Conservation (phyloP, 192 early-diverging fungal genomes). For the Rhizophagus sp. region DNA sequence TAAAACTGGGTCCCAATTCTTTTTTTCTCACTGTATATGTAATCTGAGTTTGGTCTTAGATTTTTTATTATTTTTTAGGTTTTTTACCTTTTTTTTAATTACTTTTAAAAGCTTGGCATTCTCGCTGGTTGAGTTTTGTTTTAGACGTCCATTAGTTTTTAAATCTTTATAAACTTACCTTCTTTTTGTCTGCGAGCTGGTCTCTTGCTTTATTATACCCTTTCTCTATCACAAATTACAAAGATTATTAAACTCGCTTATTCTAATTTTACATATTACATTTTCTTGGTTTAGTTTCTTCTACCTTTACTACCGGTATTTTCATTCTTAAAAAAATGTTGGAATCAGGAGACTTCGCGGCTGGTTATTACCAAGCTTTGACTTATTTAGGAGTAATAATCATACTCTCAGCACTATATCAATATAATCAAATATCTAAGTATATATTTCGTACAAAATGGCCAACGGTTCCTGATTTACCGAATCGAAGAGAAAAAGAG, state of each 20-base stretch:
- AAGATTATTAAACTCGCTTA: neutral
- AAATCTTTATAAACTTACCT: neutral
- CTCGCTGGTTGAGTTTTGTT: conserved; percentile 1
- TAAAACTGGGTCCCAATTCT: too few species aligned
- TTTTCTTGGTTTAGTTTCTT: neutral
- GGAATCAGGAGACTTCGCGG: neutral
- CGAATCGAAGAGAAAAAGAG: neutral
- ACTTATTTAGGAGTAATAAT: neutral
- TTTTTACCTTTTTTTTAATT: neutral
- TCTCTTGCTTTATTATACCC: neutral
- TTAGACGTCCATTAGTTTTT: neutral
- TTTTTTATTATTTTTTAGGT: neutral
- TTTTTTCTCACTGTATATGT: too few species aligned
- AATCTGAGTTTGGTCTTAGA: neutral
- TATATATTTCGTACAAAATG: neutral
- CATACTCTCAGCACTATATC: conserved; percentile 6
- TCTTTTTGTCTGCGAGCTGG: neutral
- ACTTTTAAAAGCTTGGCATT: neutral
- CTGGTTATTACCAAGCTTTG: conserved; percentile 1
- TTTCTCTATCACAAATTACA: neutral
- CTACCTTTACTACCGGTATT: neutral
- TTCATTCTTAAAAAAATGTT: neutral
- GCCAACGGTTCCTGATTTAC: neutral
- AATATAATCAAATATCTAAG: neutral
- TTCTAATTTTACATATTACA: neutral